Conservation (phyloP, 768 basidiomycete species). For the Porphyrellus cyaneotinctus region DNA sequence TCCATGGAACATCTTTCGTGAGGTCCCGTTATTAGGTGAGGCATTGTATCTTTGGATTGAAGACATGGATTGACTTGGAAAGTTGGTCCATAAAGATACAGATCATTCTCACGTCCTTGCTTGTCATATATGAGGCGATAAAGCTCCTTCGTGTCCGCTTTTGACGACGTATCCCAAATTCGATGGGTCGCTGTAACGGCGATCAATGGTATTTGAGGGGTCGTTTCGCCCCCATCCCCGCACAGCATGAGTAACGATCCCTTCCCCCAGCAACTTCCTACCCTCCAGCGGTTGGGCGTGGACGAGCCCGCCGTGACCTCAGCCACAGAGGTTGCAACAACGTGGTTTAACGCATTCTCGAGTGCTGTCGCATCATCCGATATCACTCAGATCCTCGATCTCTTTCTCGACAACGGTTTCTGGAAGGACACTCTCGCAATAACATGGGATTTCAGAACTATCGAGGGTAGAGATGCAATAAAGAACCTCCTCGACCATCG, state of each 20-base stretch:
- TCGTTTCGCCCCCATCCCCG: background rate
- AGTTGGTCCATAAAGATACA: too few species aligned
- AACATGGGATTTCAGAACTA: constrained; percentile 55
- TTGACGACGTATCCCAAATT: too few species aligned
- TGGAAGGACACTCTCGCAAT: constrained; percentile 54
- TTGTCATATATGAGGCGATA: too few species aligned
- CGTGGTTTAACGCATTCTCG: constrained; percentile 26
- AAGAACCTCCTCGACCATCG: constrained; percentile 36
- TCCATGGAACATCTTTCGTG: too few species aligned
- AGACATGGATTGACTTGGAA: too few species aligned
- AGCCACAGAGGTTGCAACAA: constrained; percentile 17
- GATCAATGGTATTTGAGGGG: too few species aligned
- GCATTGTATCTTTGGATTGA: too few species aligned
- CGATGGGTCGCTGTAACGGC: too few species aligned
- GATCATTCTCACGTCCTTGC: too few species aligned
- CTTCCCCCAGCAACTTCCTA: constrained; percentile 28
- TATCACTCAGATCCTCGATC: constrained; percentile 17
- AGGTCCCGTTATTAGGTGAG: too few species aligned
- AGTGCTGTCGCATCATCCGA: constrained; percentile 18
- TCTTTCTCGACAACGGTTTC: constrained; percentile 31
- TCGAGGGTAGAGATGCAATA: constrained; percentile 39
- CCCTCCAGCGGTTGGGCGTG: constrained; percentile 26
- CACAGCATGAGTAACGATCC: constrained; percentile 17
- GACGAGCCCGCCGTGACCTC: constrained; percentile 20
- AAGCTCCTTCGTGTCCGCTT: too few species aligned